Conservation (phyloP, 225 moss, liverwort and hornwort genomes). For the Physcomitrellopsis africana region DNA sequence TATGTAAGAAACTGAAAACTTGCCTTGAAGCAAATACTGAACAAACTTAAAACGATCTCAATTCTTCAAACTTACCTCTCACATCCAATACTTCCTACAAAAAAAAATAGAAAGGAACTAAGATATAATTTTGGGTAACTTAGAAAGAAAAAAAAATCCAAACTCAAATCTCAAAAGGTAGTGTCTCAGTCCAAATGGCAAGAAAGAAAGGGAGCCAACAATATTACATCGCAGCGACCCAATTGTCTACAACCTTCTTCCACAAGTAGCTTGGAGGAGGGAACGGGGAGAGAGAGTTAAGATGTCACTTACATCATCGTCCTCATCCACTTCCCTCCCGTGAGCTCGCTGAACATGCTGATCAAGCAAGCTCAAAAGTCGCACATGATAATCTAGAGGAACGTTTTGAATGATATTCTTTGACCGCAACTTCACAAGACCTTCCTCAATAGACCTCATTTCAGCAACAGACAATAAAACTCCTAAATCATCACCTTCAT, state of each 20-base stretch:
- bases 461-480: conserved; percentile 69
- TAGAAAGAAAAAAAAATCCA: background rate
- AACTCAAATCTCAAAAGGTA: background rate
- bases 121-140: too few relatives aligned
- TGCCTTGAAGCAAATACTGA: background rate
- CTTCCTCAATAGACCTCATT: conserved; percentile 71
- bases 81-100: conserved; percentile 1
- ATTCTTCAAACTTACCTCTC: background rate
- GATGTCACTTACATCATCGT: conserved; percentile 69
- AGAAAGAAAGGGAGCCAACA: conserved; percentile 11
- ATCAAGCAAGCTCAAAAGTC: conserved; percentile 81
- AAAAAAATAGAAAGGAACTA: too few relatives aligned
- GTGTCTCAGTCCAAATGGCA: background rate
- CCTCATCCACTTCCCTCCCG: conserved; percentile 75
- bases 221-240: background rate
- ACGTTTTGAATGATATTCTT: conserved; percentile 74
- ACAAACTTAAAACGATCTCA: background rate
- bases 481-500: conserved; percentile 76
- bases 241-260: background rate
- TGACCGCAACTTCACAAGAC: conserved; percentile 66
- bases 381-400: conserved; percentile 63
- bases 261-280: background rate
- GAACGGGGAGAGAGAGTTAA: background rate
- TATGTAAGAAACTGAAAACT: background rate
- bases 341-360: conserved; percentile 76